phyloP scores from a whole-genome alignment of 1,284 basidiomycete genomes.

The Anthracocystis panici-leucophaei region DNA sequence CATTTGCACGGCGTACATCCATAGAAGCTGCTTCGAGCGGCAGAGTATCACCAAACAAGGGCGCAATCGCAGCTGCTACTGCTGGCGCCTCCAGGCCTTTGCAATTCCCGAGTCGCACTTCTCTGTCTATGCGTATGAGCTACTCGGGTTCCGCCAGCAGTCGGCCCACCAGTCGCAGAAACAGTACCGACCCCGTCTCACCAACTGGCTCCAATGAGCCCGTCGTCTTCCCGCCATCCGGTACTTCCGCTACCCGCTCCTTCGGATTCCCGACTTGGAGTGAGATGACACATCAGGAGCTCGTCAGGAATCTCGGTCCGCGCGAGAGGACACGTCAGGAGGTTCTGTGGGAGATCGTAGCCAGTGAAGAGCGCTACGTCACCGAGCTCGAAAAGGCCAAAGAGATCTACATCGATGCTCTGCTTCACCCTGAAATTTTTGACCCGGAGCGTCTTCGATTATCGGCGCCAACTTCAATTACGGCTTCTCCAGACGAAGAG shows the following conservation, averaged over 20 bases:
- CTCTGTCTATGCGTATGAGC: conserved; percentile 40
- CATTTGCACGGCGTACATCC: conserved; percentile 17
- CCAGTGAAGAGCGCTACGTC: conserved; percentile 95
- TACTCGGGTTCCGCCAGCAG: conserved; percentile 32
- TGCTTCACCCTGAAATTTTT: conserved; percentile 77
- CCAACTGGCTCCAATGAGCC: conserved; percentile 19
- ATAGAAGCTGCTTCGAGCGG: conserved; percentile 13
- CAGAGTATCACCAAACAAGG: conserved; percentile 20
- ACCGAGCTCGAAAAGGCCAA: conserved; percentile 88
- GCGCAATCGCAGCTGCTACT: background rate
- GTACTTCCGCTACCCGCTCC: conserved; percentile 15
- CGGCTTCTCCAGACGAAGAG: conserved; percentile 2
- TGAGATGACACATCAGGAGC: conserved; percentile 92
- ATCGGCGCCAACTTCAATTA: background rate
- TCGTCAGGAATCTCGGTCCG: conserved; percentile 90
- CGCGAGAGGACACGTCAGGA: conserved; percentile 95
- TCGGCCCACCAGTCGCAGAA: conserved; percentile 34
- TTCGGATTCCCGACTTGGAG: conserved; percentile 80
- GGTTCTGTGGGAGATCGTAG: conserved; percentile 97
- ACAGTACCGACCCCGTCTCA: conserved; percentile 28
- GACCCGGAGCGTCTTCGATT: conserved; percentile 30
- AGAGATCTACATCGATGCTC: conserved; percentile 88
- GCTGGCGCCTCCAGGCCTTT: conserved; percentile 18
- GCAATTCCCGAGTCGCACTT: conserved; percentile 40
- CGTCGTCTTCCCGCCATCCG: conserved; percentile 25